A percentile compares a stretch with the other conserved stretches of the same genome.
phyloP scores from a whole-genome alignment of 2,329 filamentous ascomycete species.

The Phialocephala sp. region DNA sequence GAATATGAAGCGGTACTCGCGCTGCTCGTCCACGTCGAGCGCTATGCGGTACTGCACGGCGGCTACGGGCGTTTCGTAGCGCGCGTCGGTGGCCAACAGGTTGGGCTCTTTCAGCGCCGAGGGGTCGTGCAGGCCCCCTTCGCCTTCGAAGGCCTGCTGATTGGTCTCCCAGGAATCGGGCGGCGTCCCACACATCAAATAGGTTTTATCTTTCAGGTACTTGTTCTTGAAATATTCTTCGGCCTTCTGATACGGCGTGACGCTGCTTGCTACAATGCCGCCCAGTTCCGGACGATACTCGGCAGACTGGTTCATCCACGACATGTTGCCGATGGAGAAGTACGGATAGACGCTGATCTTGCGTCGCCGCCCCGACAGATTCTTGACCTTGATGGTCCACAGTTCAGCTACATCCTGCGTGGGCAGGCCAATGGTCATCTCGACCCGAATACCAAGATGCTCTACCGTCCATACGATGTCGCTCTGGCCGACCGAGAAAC shows the following conservation, averaged over 20 bases:
- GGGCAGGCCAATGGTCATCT: slow-evolving; percentile 57
- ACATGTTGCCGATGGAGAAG: slow-evolving; percentile 65
- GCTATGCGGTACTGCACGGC: slow-evolving; percentile 57
- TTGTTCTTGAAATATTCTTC: slow-evolving; percentile 64
- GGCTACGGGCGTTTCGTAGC: slow-evolving; percentile 60
- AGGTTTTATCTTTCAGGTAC: slow-evolving; percentile 61
- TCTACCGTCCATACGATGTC: slow-evolving; percentile 61
- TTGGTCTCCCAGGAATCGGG: slow-evolving; percentile 59
- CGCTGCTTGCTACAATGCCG: slow-evolving; percentile 57
- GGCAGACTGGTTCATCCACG: slow-evolving; percentile 65
- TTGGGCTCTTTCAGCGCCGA: slow-evolving; percentile 48
- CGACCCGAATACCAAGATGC: slow-evolving; percentile 55
- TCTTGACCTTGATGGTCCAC: slow-evolving; percentile 59
- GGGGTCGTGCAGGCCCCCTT: slow-evolving; percentile 59
- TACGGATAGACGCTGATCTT: slow-evolving; percentile 60
- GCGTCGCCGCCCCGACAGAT: slow-evolving; percentile 51
- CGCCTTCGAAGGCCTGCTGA: slow-evolving; percentile 59
- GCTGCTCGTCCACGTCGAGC: slow-evolving; percentile 48
- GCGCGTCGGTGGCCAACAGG: slow-evolving; percentile 54
- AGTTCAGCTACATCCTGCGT: slow-evolving; percentile 61
- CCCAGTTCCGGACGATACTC: slow-evolving; percentile 55
- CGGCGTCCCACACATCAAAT: slow-evolving; percentile 58
- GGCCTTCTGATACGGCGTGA: slow-evolving; percentile 63
- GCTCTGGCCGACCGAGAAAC: slow-evolving; percentile 60
- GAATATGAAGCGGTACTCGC: slow-evolving; percentile 59